Percentiles rank a stretch among this genome's conserved stretches.
phyloP scores from a whole-genome alignment of 2,329 filamentous ascomycete species.

The Cladophialophora immunda region DNA sequence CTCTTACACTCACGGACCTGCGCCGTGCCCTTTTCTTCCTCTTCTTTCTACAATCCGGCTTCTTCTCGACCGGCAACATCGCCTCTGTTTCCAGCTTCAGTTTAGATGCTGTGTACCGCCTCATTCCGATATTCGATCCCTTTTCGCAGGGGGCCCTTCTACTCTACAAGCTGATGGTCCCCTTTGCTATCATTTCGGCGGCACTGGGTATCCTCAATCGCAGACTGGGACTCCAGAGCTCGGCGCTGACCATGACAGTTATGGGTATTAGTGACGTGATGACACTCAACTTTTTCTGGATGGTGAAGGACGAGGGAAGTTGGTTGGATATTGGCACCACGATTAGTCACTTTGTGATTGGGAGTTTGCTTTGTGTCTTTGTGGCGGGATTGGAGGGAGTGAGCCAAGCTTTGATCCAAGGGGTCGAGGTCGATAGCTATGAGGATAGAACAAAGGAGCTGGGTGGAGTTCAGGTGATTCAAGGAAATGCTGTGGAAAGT shows the following conservation, averaged over 20 bases:
- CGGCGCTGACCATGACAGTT: conserved; percentile 90
- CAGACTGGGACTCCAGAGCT: conserved; percentile 81
- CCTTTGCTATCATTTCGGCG: conserved; percentile 89
- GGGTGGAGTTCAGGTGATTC: conserved; percentile 28
- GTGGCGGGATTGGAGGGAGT: conserved; percentile 86
- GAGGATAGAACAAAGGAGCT: conserved; percentile 25
- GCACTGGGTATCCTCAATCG: conserved; percentile 94
- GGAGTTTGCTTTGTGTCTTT: conserved; percentile 87
- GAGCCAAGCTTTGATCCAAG: conserved; percentile 82
- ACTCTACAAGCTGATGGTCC: conserved; percentile 88
- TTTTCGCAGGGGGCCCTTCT: conserved; percentile 89
- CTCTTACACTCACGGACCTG: conserved; percentile 81
- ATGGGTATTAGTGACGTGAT: conserved; percentile 91
- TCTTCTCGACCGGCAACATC: conserved; percentile 96
- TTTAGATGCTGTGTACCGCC: conserved; percentile 84
- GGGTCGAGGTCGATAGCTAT: conserved; percentile 66
- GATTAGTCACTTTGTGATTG: conserved; percentile 95
- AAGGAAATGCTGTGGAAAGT: neutral
- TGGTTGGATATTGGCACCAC: conserved; percentile 98
- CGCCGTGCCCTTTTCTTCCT: conserved; percentile 95
- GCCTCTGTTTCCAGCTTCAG: conserved; percentile 94
- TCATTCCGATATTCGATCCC: conserved; percentile 92
- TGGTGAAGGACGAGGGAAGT: conserved; percentile 93
- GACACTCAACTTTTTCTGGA: conserved; percentile 97
- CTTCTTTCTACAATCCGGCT: conserved; percentile 90